These are phyloP conservation scores for Citrus cavaleriei DNA, from an alignment of 345 rosid species.

Conservation along the genomic window DNA sequence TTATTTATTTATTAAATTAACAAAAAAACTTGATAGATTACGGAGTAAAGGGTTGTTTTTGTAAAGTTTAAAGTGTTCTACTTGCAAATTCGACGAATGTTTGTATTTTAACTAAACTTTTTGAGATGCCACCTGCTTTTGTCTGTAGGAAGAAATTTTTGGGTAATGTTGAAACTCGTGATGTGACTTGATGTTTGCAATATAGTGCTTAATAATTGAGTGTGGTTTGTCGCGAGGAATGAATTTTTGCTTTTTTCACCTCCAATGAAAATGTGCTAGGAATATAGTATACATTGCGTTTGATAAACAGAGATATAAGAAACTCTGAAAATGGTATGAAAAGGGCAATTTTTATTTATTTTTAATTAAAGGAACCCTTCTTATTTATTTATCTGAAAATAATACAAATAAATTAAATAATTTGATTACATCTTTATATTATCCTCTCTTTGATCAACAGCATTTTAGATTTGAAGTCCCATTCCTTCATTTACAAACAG, in stretches of 20 bases:
- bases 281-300: too few relatives aligned
- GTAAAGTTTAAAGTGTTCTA: background rate
- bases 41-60: background rate
- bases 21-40: background rate
- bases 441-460: background rate
- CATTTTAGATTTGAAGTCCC: background rate
- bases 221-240: too few relatives aligned
- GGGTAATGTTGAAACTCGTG: background rate
- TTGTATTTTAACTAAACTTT: background rate
- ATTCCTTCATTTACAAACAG: slow-evolving; percentile 14
- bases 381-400: background rate
- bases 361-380: background rate
- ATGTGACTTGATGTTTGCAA: background rate
- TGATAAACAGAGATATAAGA: too few relatives aligned
- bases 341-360: too few relatives aligned
- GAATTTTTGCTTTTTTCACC: background rate
- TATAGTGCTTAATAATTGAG: too few relatives aligned
- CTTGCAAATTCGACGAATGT: background rate
- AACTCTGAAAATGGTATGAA: too few relatives aligned
- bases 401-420: background rate
- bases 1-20: too few relatives aligned
- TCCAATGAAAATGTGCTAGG: background rate
- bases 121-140: background rate
- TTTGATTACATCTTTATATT: background rate
- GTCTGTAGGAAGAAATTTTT: background rate